Base-by-base conservation (phyloP, 2,329 filamentous ascomycete genomes). In the Pseudopyrenochaeta lycopersici region DNA sequence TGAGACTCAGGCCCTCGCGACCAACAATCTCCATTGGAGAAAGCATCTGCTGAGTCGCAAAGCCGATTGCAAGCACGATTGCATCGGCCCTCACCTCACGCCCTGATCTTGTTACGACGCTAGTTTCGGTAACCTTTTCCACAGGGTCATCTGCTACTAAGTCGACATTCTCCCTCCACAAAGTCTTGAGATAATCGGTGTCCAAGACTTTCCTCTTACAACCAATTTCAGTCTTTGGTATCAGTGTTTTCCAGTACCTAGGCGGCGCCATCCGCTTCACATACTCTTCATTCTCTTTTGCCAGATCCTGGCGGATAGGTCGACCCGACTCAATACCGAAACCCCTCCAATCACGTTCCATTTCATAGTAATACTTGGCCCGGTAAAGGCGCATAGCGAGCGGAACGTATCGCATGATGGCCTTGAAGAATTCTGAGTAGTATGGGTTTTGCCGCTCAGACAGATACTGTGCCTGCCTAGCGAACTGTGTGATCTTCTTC, bases 391-490 rank as follows among this genome's bases (percentile, higher is more conserved):
- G 74, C 77, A 81, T 80, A 14, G 76, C 77, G 1, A 77, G 56
- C 0, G 80, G 80, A 3, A 82, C 66, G 51, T 79, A 79, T 30
- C 74, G 71, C 78, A 83, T 80, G 2, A 75, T 53, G n/a, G 67
- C 71, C 59, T 80, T 78, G 68, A 80, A 81, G 0, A 66, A 46
- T 0, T 65, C 15, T 0, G 74, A 71, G 55, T 82, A 82, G 41
- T 67, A 52, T 0, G 75, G 77, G 45, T 81, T 81, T 0, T 77
- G 73, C 10, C 80, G 74, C 42, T 80, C 77, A 2, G 76, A 71
- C 1, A 84, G 70, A 70, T 79, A 84, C 53, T 84, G 82, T 4
- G 81, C 70, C 65, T 83, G 81, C 7, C 80, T 77, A n/a, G 71
- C 76, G 57, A 84, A 83, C 43, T 84, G 81, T 0, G 76, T 78